Percentiles rank a stretch among this genome's conserved stretches.
Evolutionary conservation across 192 early-diverging fungal genomes (phyloP).

Genomic region (Podila horticola): DNA sequence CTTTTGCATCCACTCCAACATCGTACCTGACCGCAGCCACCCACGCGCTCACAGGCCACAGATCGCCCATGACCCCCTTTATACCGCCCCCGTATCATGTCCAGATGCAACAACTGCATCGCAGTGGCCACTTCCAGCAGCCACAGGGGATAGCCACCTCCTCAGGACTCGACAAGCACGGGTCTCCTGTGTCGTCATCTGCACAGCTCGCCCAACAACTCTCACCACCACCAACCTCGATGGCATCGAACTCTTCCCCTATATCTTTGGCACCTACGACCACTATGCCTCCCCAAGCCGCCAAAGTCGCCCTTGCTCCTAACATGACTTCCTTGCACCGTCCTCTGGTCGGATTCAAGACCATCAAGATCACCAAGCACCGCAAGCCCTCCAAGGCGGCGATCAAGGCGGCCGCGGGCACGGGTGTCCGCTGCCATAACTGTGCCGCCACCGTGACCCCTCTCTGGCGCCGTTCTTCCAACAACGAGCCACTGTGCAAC

Average conservation of each 20-base stretch:
- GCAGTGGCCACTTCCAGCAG: background rate
- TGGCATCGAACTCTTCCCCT: background rate
- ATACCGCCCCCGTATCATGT: conserved; percentile 10
- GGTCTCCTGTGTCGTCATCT: conserved; percentile 23
- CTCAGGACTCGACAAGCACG: background rate
- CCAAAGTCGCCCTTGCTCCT: background rate
- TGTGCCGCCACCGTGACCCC: conserved; percentile 88
- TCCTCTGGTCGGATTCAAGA: background rate
- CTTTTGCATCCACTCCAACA: conserved; percentile 15
- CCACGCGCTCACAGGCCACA: conserved; percentile 11
- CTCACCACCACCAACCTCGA: background rate
- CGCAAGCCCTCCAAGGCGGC: conserved; percentile 52
- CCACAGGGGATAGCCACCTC: conserved; percentile 2
- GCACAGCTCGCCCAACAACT: conserved; percentile 12
- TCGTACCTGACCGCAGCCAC: conserved; percentile 45
- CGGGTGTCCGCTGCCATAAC: conserved; percentile 66
- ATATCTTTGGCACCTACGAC: background rate
- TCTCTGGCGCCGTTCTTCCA: conserved; percentile 90
- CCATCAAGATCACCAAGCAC: conserved; percentile 25
- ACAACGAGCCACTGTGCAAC: conserved; percentile 93
- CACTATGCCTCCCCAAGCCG: background rate
- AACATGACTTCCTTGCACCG: background rate
- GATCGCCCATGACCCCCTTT: background rate
- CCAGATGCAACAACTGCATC: background rate
- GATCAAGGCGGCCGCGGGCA: conserved; percentile 48